Conservation (phyloP, 176 grass and related monocot genomes). For the Elymus sibiricus region DNA sequence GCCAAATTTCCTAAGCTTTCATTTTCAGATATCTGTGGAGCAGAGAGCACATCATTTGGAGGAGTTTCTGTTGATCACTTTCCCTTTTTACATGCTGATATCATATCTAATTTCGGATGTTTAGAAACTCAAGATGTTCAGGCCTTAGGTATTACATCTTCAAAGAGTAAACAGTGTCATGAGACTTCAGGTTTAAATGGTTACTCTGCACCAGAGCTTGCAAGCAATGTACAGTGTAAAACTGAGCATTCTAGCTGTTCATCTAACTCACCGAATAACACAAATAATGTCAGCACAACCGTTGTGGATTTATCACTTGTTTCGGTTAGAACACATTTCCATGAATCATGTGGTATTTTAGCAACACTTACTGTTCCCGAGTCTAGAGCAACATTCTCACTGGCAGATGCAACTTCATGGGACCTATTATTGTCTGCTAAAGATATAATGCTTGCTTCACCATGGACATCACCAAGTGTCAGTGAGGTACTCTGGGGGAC, state of each 20-base stretch:
- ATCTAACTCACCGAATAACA: slow-evolving; percentile 11
- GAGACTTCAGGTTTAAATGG: slow-evolving; percentile 31
- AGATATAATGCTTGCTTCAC: slow-evolving; percentile 63
- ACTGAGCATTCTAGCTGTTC: slow-evolving; percentile 16
- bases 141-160: slow-evolving; percentile 24
- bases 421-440: slow-evolving; percentile 66
- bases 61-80: slow-evolving; percentile 59
- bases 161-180: slow-evolving; percentile 31
- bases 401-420: slow-evolving; percentile 47
- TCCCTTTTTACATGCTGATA: slow-evolving; percentile 58
- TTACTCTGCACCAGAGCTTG: neutral
- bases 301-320: slow-evolving; percentile 55
- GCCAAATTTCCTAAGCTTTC: slow-evolving; percentile 45
- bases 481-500: slow-evolving; percentile 63
- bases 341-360: slow-evolving; percentile 75
- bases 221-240: slow-evolving; percentile 15
- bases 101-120: slow-evolving; percentile 26
- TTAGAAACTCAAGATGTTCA: slow-evolving; percentile 37
- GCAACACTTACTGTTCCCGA: slow-evolving; percentile 54
- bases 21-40: slow-evolving; percentile 51
- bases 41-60: slow-evolving; percentile 33
- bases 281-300: slow-evolving; percentile 31
- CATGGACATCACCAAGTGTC: slow-evolving; percentile 50
- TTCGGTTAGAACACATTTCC: slow-evolving; percentile 64
- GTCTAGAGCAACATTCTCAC: slow-evolving; percentile 53